These are phyloP conservation scores for Mycosphaerella arachidis DNA, from an alignment of 2,329 filamentous ascomycete genomes.

Conservation along the genomic window DNA sequence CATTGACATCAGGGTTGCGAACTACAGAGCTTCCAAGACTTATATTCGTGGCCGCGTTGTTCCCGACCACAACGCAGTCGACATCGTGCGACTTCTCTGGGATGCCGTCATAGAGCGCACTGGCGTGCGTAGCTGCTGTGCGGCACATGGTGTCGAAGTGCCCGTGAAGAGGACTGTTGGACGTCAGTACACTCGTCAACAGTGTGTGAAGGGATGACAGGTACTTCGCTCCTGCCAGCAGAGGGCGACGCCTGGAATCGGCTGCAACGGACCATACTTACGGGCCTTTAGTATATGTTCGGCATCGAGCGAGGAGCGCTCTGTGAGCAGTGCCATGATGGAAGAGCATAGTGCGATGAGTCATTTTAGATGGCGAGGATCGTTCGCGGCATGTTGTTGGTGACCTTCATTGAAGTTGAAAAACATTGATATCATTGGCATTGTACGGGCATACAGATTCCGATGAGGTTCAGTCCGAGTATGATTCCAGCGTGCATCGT, in stretches of 20 bases:
- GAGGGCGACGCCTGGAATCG: background rate
- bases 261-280: background rate
- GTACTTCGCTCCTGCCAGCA: background rate
- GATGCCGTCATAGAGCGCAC: background rate
- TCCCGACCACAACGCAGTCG: background rate
- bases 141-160: background rate
- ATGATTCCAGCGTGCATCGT: too few species aligned
- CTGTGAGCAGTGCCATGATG: too few species aligned
- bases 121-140: background rate
- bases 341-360: too few species aligned
- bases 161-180: background rate
- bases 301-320: too few species aligned
- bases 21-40: background rate
- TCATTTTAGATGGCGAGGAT: too few species aligned
- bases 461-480: too few species aligned
- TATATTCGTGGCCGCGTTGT: background rate
- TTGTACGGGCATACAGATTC: too few species aligned
- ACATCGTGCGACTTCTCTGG: background rate
- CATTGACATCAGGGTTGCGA: background rate
- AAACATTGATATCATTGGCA: too few species aligned
- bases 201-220: background rate
- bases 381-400: too few species aligned
- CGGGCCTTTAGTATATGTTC: too few species aligned
- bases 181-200: background rate
- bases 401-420: too few species aligned